Evolutionary conservation across 2,329 filamentous ascomycete genomes (phyloP).

Genomic region (Arachnomyces sp.): DNA sequence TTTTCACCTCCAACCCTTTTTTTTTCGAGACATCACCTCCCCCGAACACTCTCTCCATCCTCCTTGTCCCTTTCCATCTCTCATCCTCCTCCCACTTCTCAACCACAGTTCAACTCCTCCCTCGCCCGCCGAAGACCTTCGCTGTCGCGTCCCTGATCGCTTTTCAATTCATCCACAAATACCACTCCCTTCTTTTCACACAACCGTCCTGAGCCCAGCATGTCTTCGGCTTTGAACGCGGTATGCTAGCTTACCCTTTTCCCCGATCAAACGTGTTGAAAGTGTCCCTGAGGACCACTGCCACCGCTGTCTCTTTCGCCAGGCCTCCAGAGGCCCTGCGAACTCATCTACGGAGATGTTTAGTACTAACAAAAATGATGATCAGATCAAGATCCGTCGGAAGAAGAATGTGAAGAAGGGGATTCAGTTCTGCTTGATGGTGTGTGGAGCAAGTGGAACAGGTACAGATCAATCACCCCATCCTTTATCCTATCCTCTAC

Average conservation of each 20-base stretch:
- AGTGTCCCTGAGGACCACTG: not conserved
- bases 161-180: slow-evolving; percentile 15
- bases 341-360: slow-evolving; percentile 4
- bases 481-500: slow-evolving; percentile 11
- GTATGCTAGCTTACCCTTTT: slow-evolving; percentile 30
- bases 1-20: slow-evolving; percentile 11
- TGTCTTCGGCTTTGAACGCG: slow-evolving; percentile 47
- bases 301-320: slow-evolving; percentile 2
- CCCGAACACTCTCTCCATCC: slow-evolving; percentile 7
- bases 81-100: slow-evolving; percentile 8
- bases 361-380: slow-evolving; percentile 7
- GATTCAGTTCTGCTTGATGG: slow-evolving; percentile 99
- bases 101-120: no score
- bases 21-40: slow-evolving; percentile 7
- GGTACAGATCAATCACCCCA: slow-evolving; percentile 50
- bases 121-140: no score
- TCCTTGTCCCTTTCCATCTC: slow-evolving; percentile 7
- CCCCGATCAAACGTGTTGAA: no score
- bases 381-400: slow-evolving; percentile 87
- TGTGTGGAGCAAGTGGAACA: slow-evolving; percentile 96
- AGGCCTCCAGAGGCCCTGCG: slow-evolving; percentile 1
- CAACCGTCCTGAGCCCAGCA: slow-evolving; percentile 25
- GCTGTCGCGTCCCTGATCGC: not conserved
- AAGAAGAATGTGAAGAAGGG: slow-evolving; percentile 99
- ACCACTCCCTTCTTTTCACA: slow-evolving; percentile 3